phyloP scores from a whole-genome alignment of 1,139 yeast genomes.

The Diutina pseudorugosa region DNA sequence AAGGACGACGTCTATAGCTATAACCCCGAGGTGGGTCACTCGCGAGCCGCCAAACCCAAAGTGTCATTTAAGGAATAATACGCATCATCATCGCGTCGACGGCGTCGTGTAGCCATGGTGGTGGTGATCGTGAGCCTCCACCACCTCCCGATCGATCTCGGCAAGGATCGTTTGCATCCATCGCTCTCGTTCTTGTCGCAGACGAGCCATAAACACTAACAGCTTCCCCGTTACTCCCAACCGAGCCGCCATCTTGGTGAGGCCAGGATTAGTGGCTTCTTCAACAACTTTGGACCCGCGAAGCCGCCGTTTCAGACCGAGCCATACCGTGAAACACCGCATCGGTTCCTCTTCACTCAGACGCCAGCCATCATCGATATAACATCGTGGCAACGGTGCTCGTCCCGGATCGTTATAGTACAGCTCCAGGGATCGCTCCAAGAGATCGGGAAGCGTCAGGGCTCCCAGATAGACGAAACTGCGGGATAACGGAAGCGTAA shows the following conservation, averaged over 20 bases:
- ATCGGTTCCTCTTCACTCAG: constrained; percentile 64
- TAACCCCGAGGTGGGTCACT: background rate
- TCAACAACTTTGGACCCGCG: constrained; percentile 6
- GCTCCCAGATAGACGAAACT: constrained; percentile 72
- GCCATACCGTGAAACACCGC: constrained; percentile 77
- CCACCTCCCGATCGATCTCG: constrained; percentile 43
- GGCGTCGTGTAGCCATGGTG: background rate
- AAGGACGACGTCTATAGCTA: background rate
- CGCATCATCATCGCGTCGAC: background rate
- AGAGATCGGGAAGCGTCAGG: constrained; percentile 44
- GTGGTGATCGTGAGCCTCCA: background rate
- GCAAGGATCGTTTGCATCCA: constrained; percentile 63
- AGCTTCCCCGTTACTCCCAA: constrained; percentile 60
- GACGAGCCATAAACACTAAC: constrained; percentile 67
- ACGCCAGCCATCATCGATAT: constrained; percentile 66
- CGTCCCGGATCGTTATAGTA: constrained; percentile 42
- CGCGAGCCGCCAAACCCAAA: background rate
- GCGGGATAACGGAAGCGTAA: constrained; percentile 48
- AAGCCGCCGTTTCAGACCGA: constrained; percentile 49
- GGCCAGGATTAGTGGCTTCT: constrained; percentile 25
- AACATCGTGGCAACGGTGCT: constrained; percentile 54
- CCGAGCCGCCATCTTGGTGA: constrained; percentile 31
- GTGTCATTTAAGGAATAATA: background rate
- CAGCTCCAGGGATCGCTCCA: constrained; percentile 29
- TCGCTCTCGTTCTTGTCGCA: constrained; percentile 69